Evolutionary conservation across 2,329 filamentous ascomycete genomes (phyloP).

Genomic region (Talaromyces sp.): DNA sequence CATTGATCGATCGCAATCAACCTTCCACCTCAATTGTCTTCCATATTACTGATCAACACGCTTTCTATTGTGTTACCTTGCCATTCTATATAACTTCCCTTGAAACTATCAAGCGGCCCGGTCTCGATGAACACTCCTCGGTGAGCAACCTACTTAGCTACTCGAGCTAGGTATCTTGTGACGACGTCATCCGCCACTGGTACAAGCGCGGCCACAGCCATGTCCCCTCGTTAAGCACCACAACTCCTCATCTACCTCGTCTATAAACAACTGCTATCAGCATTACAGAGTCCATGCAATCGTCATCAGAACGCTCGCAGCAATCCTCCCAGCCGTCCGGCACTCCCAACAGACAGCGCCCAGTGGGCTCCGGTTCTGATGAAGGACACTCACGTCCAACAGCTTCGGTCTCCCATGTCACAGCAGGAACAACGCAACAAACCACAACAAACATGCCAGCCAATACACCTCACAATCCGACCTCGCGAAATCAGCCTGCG

Average conservation of each 20-base stretch:
- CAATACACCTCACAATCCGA: not conserved
- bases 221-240: not conserved
- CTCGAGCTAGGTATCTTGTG: not conserved
- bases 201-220: not conserved
- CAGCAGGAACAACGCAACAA: not conserved
- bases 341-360: not conserved
- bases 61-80: no score
- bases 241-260: not conserved
- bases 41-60: not conserved
- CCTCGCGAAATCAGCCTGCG: slow-evolving; percentile 25
- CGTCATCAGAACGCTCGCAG: not conserved
- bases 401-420: slow-evolving; percentile 7
- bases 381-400: slow-evolving; percentile 14
- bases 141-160: not conserved
- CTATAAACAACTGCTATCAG: not conserved
- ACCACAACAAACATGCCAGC: slow-evolving; percentile 6
- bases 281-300: not conserved
- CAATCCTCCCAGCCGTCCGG: not conserved
- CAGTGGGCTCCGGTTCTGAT: not conserved
- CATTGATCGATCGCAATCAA: no score
- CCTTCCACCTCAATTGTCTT: not conserved
- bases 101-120: not conserved
- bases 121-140: not conserved
- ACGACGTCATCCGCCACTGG: slow-evolving; percentile 21
- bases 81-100: not conserved